A percentile compares a stretch with the other conserved stretches of the same genome.
These are phyloP conservation scores for Salicornia ramosissima DNA, from an alignment of 148 eudicot species.

Conservation along the genomic window DNA sequence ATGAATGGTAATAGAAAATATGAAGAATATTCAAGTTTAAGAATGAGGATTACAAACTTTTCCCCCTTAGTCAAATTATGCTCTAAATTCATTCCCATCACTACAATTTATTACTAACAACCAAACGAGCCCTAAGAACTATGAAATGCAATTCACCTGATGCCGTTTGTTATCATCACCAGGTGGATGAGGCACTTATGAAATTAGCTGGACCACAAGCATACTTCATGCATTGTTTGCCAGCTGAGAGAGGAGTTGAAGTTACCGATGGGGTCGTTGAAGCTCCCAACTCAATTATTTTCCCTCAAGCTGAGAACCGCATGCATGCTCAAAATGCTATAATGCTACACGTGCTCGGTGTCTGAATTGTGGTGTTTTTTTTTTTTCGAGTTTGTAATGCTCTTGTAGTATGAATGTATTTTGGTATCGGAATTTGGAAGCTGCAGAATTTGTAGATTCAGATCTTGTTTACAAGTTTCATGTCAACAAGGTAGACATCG, in stretches of 20 bases:
- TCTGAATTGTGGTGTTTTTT: conserved; percentile 4
- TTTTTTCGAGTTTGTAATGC: conserved; percentile 5
- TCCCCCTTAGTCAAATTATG: too few relatives aligned
- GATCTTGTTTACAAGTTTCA: conserved; percentile 11
- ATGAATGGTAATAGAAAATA: too few relatives aligned
- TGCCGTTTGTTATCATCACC: conserved; percentile 11
- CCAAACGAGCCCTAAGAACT: too few relatives aligned
- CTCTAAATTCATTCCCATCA: too few relatives aligned
- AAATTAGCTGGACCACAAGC: conserved; percentile 86
- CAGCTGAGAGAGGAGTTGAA: conserved; percentile 93
- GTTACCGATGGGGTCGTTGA: conserved; percentile 91
- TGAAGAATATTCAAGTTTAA: too few relatives aligned
- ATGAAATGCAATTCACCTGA: not conserved
- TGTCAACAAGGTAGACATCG: conserved; percentile 10
- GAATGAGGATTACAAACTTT: too few relatives aligned
- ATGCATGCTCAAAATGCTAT: conserved; percentile 98
- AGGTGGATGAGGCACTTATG: conserved; percentile 94
- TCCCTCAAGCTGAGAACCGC: conserved; percentile 94
- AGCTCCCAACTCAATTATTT: conserved; percentile 89
- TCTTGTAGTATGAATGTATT: conserved; percentile 1
- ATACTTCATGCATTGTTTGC: conserved; percentile 95
- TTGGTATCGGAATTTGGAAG: not conserved
- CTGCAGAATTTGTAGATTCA: conserved; percentile 9
- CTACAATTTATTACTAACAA: too few relatives aligned
- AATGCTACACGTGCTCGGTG: conserved; percentile 77